phyloP scores from a whole-genome alignment of 176 grass and related monocot species.

The Tillandsia leiboldiana region DNA sequence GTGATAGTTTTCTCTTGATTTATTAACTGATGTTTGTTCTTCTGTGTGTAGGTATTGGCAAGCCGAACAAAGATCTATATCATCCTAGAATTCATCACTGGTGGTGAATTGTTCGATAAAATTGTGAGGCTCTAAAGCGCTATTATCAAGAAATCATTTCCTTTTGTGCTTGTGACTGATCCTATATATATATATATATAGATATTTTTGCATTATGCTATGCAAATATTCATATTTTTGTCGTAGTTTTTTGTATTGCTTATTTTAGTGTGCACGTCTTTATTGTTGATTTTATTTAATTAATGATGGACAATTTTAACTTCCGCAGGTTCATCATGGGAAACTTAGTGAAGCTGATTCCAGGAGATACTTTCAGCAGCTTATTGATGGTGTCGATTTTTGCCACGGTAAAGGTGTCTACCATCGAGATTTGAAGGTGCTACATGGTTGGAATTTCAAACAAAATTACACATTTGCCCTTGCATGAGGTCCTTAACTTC shows the following conservation, averaged over 20 bases:
- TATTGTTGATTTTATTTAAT: neutral
- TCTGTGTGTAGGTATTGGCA: constrained; percentile 74
- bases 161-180: neutral
- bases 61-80: constrained; percentile 97
- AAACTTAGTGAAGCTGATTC: constrained; percentile 84
- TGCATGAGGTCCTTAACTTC: constrained; percentile 17
- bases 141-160: constrained; percentile 19
- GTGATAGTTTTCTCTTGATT: neutral
- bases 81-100: constrained; percentile 95
- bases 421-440: constrained; percentile 93
- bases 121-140: constrained; percentile 41
- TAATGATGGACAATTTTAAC: neutral
- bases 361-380: constrained; percentile 90
- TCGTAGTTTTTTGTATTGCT: neutral
- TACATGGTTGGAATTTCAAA: constrained; percentile 12
- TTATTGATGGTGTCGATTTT: constrained; percentile 93
- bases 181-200: no score
- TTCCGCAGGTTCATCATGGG: constrained; percentile 64
- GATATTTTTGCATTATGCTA: no score
- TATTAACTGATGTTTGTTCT: constrained; percentile 2
- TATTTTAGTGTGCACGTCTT: neutral
- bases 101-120: constrained; percentile 96
- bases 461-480: constrained; percentile 10
- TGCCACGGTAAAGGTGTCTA: constrained; percentile 90
- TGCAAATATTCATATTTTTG: neutral